Percentiles rank a stretch among this genome's conserved stretches.
phyloP scores from a whole-genome alignment of 768 basidiomycete species.

The Lactifluus rugatus region DNA sequence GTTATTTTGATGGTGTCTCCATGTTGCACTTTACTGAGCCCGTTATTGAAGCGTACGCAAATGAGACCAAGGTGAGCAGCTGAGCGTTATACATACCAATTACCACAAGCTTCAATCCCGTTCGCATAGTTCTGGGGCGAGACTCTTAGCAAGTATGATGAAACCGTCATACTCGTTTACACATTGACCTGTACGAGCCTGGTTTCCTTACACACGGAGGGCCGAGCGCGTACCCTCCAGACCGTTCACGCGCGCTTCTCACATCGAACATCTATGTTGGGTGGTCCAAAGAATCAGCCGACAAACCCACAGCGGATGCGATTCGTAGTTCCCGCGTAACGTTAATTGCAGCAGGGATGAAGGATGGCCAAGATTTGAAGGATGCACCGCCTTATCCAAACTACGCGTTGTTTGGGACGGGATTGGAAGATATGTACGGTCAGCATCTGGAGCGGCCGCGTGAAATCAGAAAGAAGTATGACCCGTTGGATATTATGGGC shows the following conservation, averaged over 20 bases:
- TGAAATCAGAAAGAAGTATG: conserved; percentile 35
- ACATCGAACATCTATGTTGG: conserved; percentile 27
- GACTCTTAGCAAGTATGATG: conserved; percentile 24
- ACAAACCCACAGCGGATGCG: conserved; percentile 22
- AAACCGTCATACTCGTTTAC: conserved; percentile 36
- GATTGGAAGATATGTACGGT: conserved; percentile 43
- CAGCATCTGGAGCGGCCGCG: conserved; percentile 34
- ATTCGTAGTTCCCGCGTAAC: conserved; percentile 1
- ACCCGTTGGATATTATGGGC: conserved; percentile 54
- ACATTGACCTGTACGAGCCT: conserved; percentile 17
- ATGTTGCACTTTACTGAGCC: background rate
- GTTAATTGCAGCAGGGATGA: conserved; percentile 36
- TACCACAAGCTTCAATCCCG: background rate
- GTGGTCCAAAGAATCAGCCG: conserved; percentile 33
- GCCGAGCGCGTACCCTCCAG: conserved; percentile 16
- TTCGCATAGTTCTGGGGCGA: conserved; percentile 38
- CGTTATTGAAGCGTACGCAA: background rate
- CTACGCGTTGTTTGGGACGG: conserved; percentile 46
- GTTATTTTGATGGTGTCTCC: background rate
- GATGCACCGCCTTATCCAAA: conserved; percentile 46
- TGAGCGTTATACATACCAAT: too few species aligned
- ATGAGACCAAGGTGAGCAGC: conserved; percentile 3
- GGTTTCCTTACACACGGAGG: conserved; percentile 12
- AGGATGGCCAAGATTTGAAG: conserved; percentile 32
- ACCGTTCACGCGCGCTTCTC: conserved; percentile 8